Evolutionary conservation across 106 monocot genomes (phyloP), one percentile per base, ranked within the genome.

Genomic region (Cymbidium sinense): DNA sequence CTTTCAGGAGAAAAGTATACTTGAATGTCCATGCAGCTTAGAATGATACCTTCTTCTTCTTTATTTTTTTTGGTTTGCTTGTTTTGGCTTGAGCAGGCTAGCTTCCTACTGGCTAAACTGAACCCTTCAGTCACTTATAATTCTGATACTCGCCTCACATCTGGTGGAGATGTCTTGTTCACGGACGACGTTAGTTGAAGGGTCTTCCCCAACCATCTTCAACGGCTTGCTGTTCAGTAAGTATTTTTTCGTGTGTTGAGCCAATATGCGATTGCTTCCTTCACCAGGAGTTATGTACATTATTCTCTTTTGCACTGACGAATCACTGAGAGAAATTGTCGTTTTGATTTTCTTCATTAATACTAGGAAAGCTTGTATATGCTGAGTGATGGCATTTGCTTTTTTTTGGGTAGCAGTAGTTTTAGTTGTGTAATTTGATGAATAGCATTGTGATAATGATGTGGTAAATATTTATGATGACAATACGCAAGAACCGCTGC

Each of bases 181-280:
- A 95, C 92, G 0, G 95, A 95, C 75, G 95, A 95, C 76, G 95
- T 95, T 37, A 92, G 92, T 86, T 92, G 90, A 31, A 82, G 92
- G 75, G 88, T 92, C 19, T 95, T 95, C 86, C 79, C 90, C 77
- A 91, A 92, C 34, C 92, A 95, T 88, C 90, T 95, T 34, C 89
- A 86, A 81, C 82, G 90, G 41, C 78, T 95, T 29, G 86, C 88
- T 0, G 92, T 92, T 69, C 92, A 92, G 82, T 92, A 82, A 43
- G 23, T 44, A 13, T 71, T 71, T 69, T 39, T 71, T 19, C 37
- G 2, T 67, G 11, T 9, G 9, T 67, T 67, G 47, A 47, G 17
- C 47, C 47, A 47, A 47, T 47, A 47, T 12, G 31, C 9, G 28
- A 30, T 28, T 7, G 35, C 36, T 0, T 39, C 8, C 15, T n/a